A percentile compares a stretch with the other conserved stretches of the same genome.
Conservation (phyloP, 2,329 filamentous ascomycete genomes). For the Sporothrix curviconia region DNA sequence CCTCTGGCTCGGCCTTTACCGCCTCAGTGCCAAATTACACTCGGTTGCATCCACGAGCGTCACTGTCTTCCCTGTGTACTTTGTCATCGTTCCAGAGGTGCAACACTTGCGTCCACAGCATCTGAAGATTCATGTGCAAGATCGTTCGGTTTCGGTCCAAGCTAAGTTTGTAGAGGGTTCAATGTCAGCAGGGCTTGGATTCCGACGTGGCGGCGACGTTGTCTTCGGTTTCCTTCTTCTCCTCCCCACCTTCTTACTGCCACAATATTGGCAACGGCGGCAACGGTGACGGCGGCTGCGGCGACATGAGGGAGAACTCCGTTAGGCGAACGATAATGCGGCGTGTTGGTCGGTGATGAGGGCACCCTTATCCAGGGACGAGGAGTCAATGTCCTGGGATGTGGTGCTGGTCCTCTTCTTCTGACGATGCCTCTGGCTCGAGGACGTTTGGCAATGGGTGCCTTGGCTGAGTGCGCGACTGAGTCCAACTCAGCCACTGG, state of each 20-base stretch:
- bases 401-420: not conserved
- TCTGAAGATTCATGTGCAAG: conserved; percentile 14
- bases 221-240: not conserved
- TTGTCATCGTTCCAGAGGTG: conserved; percentile 8
- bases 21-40: not conserved
- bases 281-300: conserved; percentile 6
- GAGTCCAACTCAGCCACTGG: conserved; percentile 2
- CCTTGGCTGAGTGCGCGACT: too few species aligned
- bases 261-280: conserved; percentile 4
- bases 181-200: conserved; percentile 9
- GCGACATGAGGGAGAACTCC: conserved; percentile 6
- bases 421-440: not conserved
- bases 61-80: not conserved
- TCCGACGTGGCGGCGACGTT: not conserved
- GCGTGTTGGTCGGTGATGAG: not conserved
- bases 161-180: conserved; percentile 12
- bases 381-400: not conserved
- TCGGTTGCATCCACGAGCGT: not conserved
- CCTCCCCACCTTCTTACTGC: conserved; percentile 15
- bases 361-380: not conserved
- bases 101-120: conserved; percentile 8
- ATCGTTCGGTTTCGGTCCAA: conserved; percentile 8
- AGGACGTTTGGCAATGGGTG: too few species aligned
- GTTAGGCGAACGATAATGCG: not conserved
- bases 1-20: not conserved